Evolutionary conservation across 768 basidiomycete species (phyloP).

Genomic region (Termitomyces sp.): DNA sequence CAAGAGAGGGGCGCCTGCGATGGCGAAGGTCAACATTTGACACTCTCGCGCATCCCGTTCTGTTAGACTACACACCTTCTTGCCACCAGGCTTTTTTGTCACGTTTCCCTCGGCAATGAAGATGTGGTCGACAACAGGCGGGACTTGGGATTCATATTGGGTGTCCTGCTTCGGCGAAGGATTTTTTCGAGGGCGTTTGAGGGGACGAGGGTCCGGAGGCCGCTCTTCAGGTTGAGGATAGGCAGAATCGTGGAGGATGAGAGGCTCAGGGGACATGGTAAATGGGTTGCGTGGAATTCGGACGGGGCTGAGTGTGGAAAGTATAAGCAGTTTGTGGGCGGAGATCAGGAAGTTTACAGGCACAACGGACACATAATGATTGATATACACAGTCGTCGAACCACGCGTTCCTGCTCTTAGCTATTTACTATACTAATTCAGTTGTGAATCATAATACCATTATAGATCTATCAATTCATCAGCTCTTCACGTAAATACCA

Average conservation of each 20-base stretch:
- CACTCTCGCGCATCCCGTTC: background rate
- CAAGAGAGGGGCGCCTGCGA: conserved; percentile 52
- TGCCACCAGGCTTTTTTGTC: conserved; percentile 42
- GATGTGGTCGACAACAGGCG: conserved; percentile 38
- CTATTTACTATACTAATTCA: background rate
- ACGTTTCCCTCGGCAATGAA: conserved; percentile 47
- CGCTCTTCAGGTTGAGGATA: conserved; percentile 1
- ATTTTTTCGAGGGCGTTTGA: conserved; percentile 45
- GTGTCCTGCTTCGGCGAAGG: conserved; percentile 22
- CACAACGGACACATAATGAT: conserved; percentile 9
- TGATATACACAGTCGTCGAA: conserved; percentile 5
- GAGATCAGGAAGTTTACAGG: conserved; percentile 20
- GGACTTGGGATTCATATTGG: conserved; percentile 22
- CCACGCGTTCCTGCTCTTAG: background rate
- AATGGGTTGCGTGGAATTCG: conserved; percentile 21
- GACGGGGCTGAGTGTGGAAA: conserved; percentile 21
- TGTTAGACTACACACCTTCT: conserved; percentile 35
- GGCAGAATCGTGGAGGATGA: conserved; percentile 2
- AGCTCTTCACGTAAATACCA: background rate
- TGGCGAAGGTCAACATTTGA: conserved; percentile 1
- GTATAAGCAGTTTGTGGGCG: conserved; percentile 16
- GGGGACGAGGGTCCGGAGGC: conserved; percentile 27
- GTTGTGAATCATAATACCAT: background rate
- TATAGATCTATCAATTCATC: conserved; percentile 4
- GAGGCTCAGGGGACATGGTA: conserved; percentile 17